Percentiles rank a stretch among this genome's conserved stretches.
Conservation (phyloP, 2,329 filamentous ascomycete species). For the Didymella keratinophila region DNA sequence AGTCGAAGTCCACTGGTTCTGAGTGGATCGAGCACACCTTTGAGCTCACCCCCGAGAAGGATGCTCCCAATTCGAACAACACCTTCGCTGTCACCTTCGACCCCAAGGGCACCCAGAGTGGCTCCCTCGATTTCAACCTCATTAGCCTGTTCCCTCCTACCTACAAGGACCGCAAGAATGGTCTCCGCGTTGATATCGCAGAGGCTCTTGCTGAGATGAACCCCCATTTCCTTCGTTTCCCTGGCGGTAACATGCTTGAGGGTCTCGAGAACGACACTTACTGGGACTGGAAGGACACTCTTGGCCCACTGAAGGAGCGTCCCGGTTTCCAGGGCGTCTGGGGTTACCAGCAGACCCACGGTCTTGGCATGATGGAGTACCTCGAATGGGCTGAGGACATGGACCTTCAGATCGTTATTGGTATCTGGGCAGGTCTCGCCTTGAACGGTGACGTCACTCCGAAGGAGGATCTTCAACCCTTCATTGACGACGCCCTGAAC, state of each 20-base stretch:
- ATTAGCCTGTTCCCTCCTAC: conserved; percentile 64
- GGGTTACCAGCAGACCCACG: conserved; percentile 56
- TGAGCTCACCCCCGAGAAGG: conserved; percentile 44
- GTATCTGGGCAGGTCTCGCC: conserved; percentile 55
- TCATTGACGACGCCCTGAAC: conserved; percentile 50
- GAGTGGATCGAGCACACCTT: conserved; percentile 54
- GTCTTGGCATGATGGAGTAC: conserved; percentile 58
- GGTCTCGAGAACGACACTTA: conserved; percentile 36
- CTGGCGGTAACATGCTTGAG: conserved; percentile 60
- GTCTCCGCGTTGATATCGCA: conserved; percentile 59
- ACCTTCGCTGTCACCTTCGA: conserved; percentile 61
- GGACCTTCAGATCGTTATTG: conserved; percentile 53
- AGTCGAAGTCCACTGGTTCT: conserved; percentile 41
- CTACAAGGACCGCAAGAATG: conserved; percentile 62
- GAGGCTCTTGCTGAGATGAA: conserved; percentile 55
- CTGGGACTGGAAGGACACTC: conserved; percentile 60
- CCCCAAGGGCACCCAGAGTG: conserved; percentile 41
- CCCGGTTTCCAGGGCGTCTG: conserved; percentile 57
- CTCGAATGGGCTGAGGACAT: conserved; percentile 59
- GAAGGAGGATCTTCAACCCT: conserved; percentile 49
- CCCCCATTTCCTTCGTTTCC: conserved; percentile 59
- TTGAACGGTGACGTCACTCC: conserved; percentile 52
- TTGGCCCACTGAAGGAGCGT: conserved; percentile 58
- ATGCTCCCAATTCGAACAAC: conserved; percentile 59
- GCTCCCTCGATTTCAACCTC: conserved; percentile 56